Evolutionary conservation across 139 green algal species (phyloP), one percentile per base, ranked within the genome.

Genomic region (Micractinium sp.): DNA sequence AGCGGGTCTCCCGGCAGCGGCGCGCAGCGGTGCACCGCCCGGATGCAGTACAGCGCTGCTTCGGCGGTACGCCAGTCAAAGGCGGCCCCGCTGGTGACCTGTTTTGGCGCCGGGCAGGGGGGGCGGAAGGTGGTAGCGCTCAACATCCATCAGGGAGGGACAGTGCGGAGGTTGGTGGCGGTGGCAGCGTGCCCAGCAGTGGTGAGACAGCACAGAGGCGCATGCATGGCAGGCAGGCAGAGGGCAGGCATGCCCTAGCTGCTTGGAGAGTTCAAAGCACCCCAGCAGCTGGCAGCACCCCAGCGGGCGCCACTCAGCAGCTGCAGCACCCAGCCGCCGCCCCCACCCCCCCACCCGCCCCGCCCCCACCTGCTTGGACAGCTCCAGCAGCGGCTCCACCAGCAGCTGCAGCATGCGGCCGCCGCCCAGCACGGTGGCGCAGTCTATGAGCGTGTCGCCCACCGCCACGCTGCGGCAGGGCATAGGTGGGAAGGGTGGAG

Each of bases 11-110:
- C 88, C 0, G 89, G 85, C 31, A 85, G 74, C 20, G 91, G 84
- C 25, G 90, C 91, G 73, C 78, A 71, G 41, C 85, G 84, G 89
- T 94, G 85, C 35, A 96, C 91, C n/a, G 91, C 87, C 79, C 94
- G 89, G 19, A 98, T 85, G 88, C 95, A 97, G 87, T 95, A 96
- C 18, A 98, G 92, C 23, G 92, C 94, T 15, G 95, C 92, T 89
- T 98, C 96, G 0, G 95, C 95, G 1, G 92, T 94, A 22, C 86
- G 86, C 96, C 96, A 98, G 90, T 97, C 95, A 81, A 97, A 94
- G 22, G 63, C 23, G 7, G 41, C 36, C 4, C 90, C 92, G 33
- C 53, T 29, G 13, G 73, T 85, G 35, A 89, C 86, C 83, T 80
- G 74, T 38, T 25, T 25, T 4, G 69, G 35, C 27, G 69, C 23